Percentiles rank a stretch among this genome's conserved stretches.
Evolutionary conservation across 768 basidiomycete genomes (phyloP).

Genomic region (Lepiota venenata): DNA sequence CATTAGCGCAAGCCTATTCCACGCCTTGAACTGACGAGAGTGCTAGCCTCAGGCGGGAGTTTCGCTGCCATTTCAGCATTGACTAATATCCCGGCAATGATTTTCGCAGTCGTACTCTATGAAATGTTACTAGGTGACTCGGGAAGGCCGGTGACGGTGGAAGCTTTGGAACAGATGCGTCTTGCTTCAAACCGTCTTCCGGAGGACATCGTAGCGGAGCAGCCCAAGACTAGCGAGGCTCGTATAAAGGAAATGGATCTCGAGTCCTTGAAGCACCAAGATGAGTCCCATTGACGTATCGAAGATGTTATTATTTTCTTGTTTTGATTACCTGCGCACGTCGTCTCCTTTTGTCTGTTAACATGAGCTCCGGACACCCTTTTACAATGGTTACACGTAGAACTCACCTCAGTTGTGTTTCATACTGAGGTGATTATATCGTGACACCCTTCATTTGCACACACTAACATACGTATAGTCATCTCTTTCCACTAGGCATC

Average conservation of each 20-base stretch:
- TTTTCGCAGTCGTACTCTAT: background rate
- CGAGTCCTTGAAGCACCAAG: constrained; percentile 4
- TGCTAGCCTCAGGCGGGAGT: background rate
- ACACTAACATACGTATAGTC: too few species aligned
- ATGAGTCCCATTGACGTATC: background rate
- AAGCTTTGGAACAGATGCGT: background rate
- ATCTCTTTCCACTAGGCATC: too few species aligned
- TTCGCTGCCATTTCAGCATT: constrained; percentile 2
- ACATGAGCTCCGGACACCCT: too few species aligned
- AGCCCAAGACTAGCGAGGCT: too few species aligned
- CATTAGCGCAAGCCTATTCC: background rate
- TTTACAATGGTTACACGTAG: too few species aligned
- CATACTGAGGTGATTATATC: too few species aligned
- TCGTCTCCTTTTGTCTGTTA: too few species aligned
- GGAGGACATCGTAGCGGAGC: too few species aligned
- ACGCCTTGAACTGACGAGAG: background rate
- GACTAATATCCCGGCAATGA: constrained; percentile 4
- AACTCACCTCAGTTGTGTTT: too few species aligned
- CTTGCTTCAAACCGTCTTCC: background rate
- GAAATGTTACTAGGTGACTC: constrained; percentile 3
- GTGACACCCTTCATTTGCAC: too few species aligned
- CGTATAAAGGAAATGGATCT: background rate
- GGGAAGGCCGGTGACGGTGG: background rate
- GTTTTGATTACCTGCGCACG: too few species aligned
- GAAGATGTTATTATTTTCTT: too few species aligned